Evolutionary conservation across 1,139 yeast genomes (phyloP).

Genomic region (Hyphopichia burtonii): DNA sequence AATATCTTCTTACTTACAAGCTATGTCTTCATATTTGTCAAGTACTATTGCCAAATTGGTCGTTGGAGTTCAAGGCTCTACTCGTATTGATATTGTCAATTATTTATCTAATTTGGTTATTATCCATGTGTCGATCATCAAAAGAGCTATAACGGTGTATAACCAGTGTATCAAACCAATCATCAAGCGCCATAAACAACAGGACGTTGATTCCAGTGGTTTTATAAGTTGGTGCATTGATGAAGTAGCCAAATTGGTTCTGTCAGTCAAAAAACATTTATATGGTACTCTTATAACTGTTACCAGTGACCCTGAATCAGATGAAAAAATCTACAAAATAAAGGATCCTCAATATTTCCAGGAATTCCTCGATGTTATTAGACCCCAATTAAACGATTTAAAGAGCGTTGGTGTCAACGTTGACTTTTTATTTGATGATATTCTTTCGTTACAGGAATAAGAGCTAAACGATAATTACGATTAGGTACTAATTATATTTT

Average conservation of each 20-base stretch:
- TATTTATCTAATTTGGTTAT: conserved; percentile 45
- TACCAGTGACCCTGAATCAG: conserved; percentile 23
- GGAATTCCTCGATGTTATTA: conserved; percentile 53
- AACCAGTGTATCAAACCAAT: conserved; percentile 35
- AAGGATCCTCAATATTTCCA: conserved; percentile 29
- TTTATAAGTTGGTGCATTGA: conserved; percentile 65
- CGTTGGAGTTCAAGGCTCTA: conserved; percentile 45
- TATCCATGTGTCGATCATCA: conserved; percentile 39
- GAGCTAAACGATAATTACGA: too few relatives aligned
- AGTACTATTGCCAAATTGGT: conserved; percentile 36
- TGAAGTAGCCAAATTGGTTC: conserved; percentile 62
- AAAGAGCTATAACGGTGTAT: conserved; percentile 35
- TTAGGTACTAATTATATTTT: background rate
- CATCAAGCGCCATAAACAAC: conserved; percentile 26
- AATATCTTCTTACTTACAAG: conserved; percentile 33
- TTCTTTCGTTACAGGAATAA: conserved; percentile 12
- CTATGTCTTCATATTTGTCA: conserved; percentile 35
- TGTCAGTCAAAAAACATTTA: conserved; percentile 63
- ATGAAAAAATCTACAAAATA: conserved; percentile 23
- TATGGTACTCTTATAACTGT: conserved; percentile 55
- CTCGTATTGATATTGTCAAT: conserved; percentile 45
- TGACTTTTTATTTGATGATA: conserved; percentile 54
- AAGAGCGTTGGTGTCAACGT: conserved; percentile 72
- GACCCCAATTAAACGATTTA: conserved; percentile 61
- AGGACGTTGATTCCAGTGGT: conserved; percentile 41